These are phyloP conservation scores for Aspergillus aculeatinus DNA, from an alignment of 2,329 filamentous ascomycete genomes.

Conservation along the genomic window DNA sequence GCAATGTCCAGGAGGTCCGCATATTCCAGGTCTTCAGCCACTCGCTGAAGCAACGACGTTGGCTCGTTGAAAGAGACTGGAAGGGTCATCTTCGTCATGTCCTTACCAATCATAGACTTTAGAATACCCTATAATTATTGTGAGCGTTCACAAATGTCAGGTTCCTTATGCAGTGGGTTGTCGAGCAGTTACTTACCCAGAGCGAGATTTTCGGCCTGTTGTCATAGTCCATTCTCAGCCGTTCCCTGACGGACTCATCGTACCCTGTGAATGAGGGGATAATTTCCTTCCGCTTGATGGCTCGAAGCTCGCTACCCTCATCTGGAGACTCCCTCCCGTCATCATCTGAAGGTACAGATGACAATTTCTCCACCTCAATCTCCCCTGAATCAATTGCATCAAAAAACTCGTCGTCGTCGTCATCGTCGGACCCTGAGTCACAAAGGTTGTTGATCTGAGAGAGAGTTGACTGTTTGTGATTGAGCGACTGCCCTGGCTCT, in stretches of 20 bases:
- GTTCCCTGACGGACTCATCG: constrained; percentile 78
- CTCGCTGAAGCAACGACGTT: constrained; percentile 89
- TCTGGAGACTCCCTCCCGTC: constrained; percentile 49
- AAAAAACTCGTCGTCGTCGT: constrained; percentile 82
- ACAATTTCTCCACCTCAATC: constrained; percentile 67
- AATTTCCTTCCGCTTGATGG: constrained; percentile 62
- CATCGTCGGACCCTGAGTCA: constrained; percentile 70
- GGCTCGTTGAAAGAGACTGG: constrained; percentile 99
- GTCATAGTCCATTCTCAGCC: constrained; percentile 85
- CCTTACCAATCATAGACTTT: constrained; percentile 99
- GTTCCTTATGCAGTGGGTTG: background rate
- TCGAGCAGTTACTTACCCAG: constrained; percentile 65
- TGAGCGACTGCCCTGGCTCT: constrained; percentile 28
- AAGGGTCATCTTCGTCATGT: constrained; percentile 99
- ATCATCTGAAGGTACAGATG: constrained; percentile 48
- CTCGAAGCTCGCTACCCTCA: constrained; percentile 43
- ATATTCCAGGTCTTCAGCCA: constrained; percentile 98
- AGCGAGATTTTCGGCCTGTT: constrained; percentile 90
- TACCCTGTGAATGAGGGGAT: constrained; percentile 81
- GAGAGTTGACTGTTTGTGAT: constrained; percentile 65
- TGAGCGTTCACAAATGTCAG: constrained; percentile 9
- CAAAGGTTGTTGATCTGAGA: constrained; percentile 72
- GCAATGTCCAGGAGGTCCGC: constrained; percentile 87
- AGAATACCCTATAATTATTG: constrained; percentile 69
- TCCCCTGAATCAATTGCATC: constrained; percentile 93